Evolutionary conservation across 371 early-diverging fungal genomes (phyloP), one percentile per base, ranked within the genome.

Genomic region (Gilbertella persicaria): DNA sequence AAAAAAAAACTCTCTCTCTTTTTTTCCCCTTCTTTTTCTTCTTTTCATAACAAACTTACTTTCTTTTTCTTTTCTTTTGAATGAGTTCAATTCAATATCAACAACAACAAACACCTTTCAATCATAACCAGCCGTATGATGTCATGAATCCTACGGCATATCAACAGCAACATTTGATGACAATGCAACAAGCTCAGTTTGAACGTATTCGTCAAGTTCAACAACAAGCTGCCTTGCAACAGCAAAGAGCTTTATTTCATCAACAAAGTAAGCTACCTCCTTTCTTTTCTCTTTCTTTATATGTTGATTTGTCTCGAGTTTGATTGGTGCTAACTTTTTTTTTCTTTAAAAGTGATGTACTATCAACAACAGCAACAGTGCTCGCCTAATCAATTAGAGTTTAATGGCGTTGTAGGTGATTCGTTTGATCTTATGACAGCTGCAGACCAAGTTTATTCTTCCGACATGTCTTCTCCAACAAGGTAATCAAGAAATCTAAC

Each of bases 221-320:
- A 24, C 58, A 58, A 16, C 58, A 58, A 41, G 63, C 58, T 41
- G 50, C 30, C 13, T 39, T 57, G n/a, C 50, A 63, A 20, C 58
- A 56, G 20, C 57, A 58, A 45, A 21, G 33, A 38, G 62, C 62
- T 29, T 25, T 52, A 13, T 17, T 56, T 13, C 21, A 56, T 36
- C 46, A 51, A 41, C 58, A 61, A 52, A 59, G 59, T 48, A 53
- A 53, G 30, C n/a, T n/a, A n/a, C n/a, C n/a, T n/a, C n/a, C 5
- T 26, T 9, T 45, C 33, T 9, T 28, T 9, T 28, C 28, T 5
- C 4, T 28, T 5, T 28, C 28, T 28, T 28, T 28, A 9, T 28
- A 9, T 28, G 4, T 28, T 28, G 28, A 28, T 28, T 28, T 28
- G 28, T 28, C 28, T 28, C n/a, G n/a, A 28, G 9, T 28, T 28